Conservation (phyloP, 164 flowering plant species). For the Kalanchoe fedtschenkoi region DNA sequence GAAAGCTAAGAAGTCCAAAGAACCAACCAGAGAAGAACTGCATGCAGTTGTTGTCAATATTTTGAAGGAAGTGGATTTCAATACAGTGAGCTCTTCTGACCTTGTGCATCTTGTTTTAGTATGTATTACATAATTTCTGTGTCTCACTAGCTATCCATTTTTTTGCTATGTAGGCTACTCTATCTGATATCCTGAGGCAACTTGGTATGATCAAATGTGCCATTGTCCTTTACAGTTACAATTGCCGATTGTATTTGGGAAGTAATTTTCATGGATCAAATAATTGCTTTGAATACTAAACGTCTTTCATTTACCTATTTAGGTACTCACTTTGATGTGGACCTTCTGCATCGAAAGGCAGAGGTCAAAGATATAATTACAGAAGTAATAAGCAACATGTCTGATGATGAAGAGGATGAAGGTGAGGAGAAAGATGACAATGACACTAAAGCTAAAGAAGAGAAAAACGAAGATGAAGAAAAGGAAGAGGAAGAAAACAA, state of each 20-base stretch:
- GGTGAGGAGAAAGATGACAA: constrained; percentile 32
- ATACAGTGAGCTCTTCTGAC: constrained; percentile 46
- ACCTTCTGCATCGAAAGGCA: constrained; percentile 49
- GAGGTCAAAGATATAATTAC: constrained; percentile 62
- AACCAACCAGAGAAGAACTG: constrained; percentile 63
- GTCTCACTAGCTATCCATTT: constrained; percentile 8
- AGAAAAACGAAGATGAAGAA: constrained; percentile 12
- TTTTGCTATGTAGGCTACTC: constrained; percentile 54
- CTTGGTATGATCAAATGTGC: constrained; percentile 32
- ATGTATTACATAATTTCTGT: neutral
- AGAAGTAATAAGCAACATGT: constrained; percentile 55
- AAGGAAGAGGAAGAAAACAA: constrained; percentile 20
- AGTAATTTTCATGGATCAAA: neutral
- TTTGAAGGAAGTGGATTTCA: constrained; percentile 77
- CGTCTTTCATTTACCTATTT: neutral
- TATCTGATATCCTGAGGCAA: constrained; percentile 71
- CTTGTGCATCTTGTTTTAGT: neutral
- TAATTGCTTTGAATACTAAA: neutral
- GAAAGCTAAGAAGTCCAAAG: constrained; percentile 34
- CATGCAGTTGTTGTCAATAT: constrained; percentile 49
- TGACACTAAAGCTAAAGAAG: constrained; percentile 15
- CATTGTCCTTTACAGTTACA: too few species aligned
- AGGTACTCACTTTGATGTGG: constrained; percentile 51
- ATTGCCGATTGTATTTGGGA: neutral
- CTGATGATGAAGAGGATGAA: constrained; percentile 54